Evolutionary conservation across 228 moss, liverwort and hornwort genomes (phyloP), one percentile per base, ranked within the genome.

Genomic region (Sphagnum fallax): DNA sequence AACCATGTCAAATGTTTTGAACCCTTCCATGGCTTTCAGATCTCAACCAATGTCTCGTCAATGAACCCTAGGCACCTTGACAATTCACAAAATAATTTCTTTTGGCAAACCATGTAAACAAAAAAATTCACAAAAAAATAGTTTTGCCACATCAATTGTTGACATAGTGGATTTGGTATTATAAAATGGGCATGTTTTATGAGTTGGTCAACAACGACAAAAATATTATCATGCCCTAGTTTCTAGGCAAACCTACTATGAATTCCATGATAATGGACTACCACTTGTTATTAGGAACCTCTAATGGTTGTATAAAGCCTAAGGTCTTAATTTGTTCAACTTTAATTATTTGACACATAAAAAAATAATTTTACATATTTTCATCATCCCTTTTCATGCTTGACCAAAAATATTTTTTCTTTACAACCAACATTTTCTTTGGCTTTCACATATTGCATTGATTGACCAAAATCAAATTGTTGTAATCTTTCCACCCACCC

Each of bases 191-290:
- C 66, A 4, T 10, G 4, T 12, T 65, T 53, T 6, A 58, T 73
- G 4, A 73, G 50, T 60, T 49, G 18, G 52, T 73, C 66, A 4
- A 65, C 65, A 49, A 73, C 64, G 48, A 67, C 51, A 47, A 62
- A n/a, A 49, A 73, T 57, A n/a, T 47, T 65, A 66, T 73, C 49
- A 57, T 49, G 32, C 6, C 66, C 48, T 60, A 5, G 51, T 65
- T 66, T 52, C 52, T 51, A 5, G 7, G 65, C 10, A 72, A 47
- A 4, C 72, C 62, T 1, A 72, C 52, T 13, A 60, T 66, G 12
- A 67, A 73, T 16, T 73, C 61, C 11, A 73, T 16, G 5, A 0
- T 55, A n/a, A 73, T 58, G 5, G 10, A 59, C 49, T 67, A 67
- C 53, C 48, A 73, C 13, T 14, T 64, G 4, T 12, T 9, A 50